Evolutionary conservation across 192 early-diverging fungal genomes (phyloP).

Genomic region (Coemansia sp.): DNA sequence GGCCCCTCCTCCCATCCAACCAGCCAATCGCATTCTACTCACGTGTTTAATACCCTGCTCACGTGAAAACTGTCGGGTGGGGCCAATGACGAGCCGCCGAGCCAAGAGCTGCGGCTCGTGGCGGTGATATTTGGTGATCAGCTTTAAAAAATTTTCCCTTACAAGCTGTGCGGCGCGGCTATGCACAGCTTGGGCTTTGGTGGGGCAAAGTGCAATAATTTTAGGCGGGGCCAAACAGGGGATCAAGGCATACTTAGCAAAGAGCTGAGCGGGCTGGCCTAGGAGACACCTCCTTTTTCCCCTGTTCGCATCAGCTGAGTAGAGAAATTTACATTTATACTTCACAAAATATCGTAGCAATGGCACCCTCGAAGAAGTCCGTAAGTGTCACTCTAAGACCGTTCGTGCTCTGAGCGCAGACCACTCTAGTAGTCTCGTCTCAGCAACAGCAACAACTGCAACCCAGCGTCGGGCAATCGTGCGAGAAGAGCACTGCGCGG

Average conservation of each 20-base stretch:
- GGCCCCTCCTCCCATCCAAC: conserved; percentile 5
- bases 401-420: neutral
- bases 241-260: conserved; percentile 1
- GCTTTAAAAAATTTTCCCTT: conserved; percentile 14
- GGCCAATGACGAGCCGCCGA: neutral
- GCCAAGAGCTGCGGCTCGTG: conserved; percentile 3
- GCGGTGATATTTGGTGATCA: conserved; percentile 11
- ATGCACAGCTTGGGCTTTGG: neutral
- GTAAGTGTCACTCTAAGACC: conserved; percentile 39
- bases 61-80: conserved; percentile 25
- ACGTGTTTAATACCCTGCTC: neutral
- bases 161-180: neutral
- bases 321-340: conserved; percentile 36
- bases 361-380: conserved; percentile 58
- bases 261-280: neutral
- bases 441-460: neutral
- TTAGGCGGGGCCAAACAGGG: conserved; percentile 2
- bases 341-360: conserved; percentile 41
- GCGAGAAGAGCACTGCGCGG: neutral
- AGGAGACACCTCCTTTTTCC: conserved; percentile 44
- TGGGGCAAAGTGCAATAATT: neutral
- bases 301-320: conserved; percentile 39
- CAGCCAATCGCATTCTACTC: conserved; percentile 6
- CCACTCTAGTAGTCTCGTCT: conserved; percentile 5
- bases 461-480: neutral